These are phyloP conservation scores for Alternaria ventricosa DNA, from an alignment of 2,329 filamentous ascomycete genomes.

Conservation along the genomic window DNA sequence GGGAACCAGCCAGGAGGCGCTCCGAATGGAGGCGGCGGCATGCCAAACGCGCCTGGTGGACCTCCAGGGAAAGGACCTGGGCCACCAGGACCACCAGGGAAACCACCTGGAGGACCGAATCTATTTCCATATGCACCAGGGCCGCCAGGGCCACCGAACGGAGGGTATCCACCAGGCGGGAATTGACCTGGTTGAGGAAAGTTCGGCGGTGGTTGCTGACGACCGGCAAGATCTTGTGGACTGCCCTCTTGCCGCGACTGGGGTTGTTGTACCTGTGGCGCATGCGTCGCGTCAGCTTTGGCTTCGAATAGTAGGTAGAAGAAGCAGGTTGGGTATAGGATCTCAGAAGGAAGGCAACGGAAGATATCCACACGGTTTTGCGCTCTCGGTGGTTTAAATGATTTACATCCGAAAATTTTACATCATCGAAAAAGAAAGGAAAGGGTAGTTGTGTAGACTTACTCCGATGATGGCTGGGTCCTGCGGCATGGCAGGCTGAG, in stretches of 20 bases:
- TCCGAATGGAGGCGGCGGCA: constrained; percentile 74
- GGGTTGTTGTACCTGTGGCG: constrained; percentile 41
- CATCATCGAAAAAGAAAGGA: constrained; percentile 69
- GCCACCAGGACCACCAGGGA: constrained; percentile 49
- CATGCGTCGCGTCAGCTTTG: constrained; percentile 33
- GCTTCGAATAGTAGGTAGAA: constrained; percentile 16
- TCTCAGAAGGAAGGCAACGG: constrained; percentile 99
- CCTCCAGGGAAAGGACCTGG: constrained; percentile 57
- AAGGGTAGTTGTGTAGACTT: constrained; percentile 61
- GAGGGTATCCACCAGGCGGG: constrained; percentile 50
- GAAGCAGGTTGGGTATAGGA: constrained; percentile 15
- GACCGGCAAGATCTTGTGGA: constrained; percentile 33
- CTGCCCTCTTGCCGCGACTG: constrained; percentile 30
- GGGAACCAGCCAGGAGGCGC: constrained; percentile 77
- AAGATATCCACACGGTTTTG: constrained; percentile 94
- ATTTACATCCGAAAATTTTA: constrained; percentile 98
- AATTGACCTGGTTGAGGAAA: constrained; percentile 52
- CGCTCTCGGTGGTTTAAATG: constrained; percentile 83
- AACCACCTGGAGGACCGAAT: constrained; percentile 56
- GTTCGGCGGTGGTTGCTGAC: constrained; percentile 48
- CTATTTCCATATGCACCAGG: constrained; percentile 49
- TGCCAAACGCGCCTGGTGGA: constrained; percentile 65
- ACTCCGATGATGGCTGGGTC: constrained; percentile 97
- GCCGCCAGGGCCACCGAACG: constrained; percentile 50
- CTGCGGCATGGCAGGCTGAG: constrained; percentile 81